Conservation (phyloP, 2,329 filamentous ascomycete genomes). For the Curvularia hawaiiensis region DNA sequence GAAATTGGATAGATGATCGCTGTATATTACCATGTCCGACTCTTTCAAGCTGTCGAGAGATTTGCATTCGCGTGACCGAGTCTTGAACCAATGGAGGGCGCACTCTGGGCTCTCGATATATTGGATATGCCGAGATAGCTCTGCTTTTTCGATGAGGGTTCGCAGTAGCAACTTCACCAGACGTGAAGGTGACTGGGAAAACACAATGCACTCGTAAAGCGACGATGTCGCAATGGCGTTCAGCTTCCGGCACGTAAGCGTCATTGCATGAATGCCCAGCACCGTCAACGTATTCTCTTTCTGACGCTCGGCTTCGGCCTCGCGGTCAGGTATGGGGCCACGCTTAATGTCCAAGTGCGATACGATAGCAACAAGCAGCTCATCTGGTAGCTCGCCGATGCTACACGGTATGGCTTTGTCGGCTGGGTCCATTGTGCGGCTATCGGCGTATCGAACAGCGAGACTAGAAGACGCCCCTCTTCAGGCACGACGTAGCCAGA, state of each 20-base stretch:
- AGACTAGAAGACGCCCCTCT: neutral
- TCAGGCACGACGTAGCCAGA: neutral
- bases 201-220: slow-evolving; percentile 26
- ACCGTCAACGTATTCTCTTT: slow-evolving; percentile 7
- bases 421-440: neutral
- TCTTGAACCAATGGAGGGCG: too few relatives aligned
- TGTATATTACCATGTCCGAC: neutral
- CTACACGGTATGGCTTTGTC: neutral
- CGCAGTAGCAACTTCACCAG: slow-evolving; percentile 28
- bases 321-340: neutral
- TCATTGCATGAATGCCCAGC: slow-evolving; percentile 16
- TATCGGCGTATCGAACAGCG: slow-evolving; percentile 4
- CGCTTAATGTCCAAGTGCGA: neutral
- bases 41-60: neutral
- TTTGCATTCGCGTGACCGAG: neutral
- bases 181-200: slow-evolving; percentile 31
- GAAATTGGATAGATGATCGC: neutral
- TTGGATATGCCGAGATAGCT: neutral
- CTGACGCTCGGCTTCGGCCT: neutral
- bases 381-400: neutral
- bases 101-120: neutral
- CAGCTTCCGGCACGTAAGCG: slow-evolving; percentile 20
- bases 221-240: slow-evolving; percentile 18
- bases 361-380: neutral
- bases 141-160: neutral